phyloP scores from a whole-genome alignment of 2,329 filamentous ascomycete genomes.

The Epichloe gansuensis region DNA sequence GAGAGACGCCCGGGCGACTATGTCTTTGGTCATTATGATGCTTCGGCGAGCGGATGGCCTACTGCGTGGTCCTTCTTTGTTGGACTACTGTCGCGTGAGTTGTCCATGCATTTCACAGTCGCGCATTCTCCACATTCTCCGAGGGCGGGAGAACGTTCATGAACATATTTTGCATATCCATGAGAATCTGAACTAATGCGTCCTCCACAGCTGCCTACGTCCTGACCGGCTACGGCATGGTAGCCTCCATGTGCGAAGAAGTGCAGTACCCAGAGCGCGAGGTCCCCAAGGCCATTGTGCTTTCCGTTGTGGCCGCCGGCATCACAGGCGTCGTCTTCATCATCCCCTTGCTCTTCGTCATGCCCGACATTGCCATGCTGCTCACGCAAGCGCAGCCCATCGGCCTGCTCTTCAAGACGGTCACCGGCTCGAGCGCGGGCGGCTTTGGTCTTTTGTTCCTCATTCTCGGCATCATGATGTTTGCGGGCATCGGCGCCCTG shows the following conservation, averaged over 20 bases:
- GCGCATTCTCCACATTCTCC: too few relatives aligned
- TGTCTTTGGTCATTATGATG: conserved; percentile 58
- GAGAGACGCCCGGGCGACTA: conserved; percentile 50
- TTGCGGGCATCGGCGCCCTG: conserved; percentile 61
- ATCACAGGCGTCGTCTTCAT: conserved; percentile 51
- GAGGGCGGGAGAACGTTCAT: too few relatives aligned
- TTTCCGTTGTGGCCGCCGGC: conserved; percentile 51
- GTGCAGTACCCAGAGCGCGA: conserved; percentile 48
- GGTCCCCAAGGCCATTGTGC: conserved; percentile 55
- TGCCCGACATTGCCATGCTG: conserved; percentile 53
- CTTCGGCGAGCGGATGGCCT: conserved; percentile 56
- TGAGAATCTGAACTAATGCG: too few relatives aligned
- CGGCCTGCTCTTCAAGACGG: conserved; percentile 60
- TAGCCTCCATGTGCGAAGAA: conserved; percentile 44
- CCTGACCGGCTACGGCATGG: conserved; percentile 37
- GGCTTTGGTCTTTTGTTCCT: conserved; percentile 67
- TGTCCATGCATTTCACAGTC: too few relatives aligned
- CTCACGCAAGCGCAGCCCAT: conserved; percentile 61
- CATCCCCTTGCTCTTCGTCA: conserved; percentile 62
- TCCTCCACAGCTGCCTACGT: conserved; percentile 22
- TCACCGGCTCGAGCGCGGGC: conserved; percentile 57
- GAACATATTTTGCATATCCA: too few relatives aligned
- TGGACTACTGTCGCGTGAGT: conserved; percentile 35
- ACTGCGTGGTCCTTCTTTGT: conserved; percentile 47
- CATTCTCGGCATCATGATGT: conserved; percentile 63